Percentiles rank a stretch among this genome's conserved stretches.
Evolutionary conservation across 2,329 filamentous ascomycete genomes (phyloP).

Genomic region (Paraphaeosphaeria sporulosa): DNA sequence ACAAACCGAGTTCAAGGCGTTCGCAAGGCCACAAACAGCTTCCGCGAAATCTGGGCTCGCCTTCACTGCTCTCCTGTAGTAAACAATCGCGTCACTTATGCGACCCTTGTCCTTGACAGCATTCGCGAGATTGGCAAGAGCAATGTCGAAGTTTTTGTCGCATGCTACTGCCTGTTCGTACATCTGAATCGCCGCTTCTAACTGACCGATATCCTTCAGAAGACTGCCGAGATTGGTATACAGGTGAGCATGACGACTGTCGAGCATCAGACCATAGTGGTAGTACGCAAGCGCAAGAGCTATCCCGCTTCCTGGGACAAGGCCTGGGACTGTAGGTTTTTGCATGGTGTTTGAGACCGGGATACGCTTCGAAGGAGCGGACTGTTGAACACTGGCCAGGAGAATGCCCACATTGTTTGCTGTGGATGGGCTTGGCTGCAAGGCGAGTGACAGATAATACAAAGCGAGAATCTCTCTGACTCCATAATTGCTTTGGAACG

Average conservation of each 20-base stretch:
- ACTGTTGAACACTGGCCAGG: constrained; percentile 90
- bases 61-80: constrained; percentile 87
- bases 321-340: constrained; percentile 70
- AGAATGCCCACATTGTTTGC: constrained; percentile 98
- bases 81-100: constrained; percentile 88
- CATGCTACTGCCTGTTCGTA: constrained; percentile 94
- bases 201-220: constrained; percentile 93
- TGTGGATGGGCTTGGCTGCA: constrained; percentile 95
- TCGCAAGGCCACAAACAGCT: constrained; percentile 93
- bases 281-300: constrained; percentile 92
- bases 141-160: constrained; percentile 95
- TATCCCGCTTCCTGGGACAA: constrained; percentile 84
- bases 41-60: constrained; percentile 97
- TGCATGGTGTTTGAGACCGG: constrained; percentile 49
- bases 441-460: constrained; percentile 92
- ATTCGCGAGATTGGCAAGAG: constrained; percentile 93
- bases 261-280: constrained; percentile 88
- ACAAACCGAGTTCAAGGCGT: constrained; percentile 94
- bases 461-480: constrained; percentile 92
- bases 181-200: constrained; percentile 92
- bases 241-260: constrained; percentile 89
- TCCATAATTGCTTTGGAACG: constrained; percentile 71
- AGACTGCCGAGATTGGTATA: constrained; percentile 96
- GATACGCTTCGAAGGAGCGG: constrained; percentile 52
- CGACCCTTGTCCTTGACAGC: constrained; percentile 96